Conservation (phyloP, 306 rosid genomes). For the Cucurbita pepo region DNA sequence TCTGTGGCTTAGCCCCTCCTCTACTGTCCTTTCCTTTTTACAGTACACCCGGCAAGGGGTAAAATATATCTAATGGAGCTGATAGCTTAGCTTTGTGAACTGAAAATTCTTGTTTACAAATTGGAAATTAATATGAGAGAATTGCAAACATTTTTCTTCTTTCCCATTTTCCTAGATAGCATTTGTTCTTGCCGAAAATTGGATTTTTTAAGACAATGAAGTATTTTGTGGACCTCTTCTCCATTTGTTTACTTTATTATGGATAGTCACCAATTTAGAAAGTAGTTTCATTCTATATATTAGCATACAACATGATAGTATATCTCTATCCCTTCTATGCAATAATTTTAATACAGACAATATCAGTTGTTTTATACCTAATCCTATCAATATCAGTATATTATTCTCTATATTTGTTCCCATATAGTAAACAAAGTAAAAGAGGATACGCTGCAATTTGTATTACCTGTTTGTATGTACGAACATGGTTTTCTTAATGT, state of each 20-base stretch:
- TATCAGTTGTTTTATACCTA: background rate
- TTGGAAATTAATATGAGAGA: background rate
- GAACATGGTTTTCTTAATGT: conserved; percentile 49
- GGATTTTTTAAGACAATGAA: background rate
- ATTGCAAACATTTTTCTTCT: background rate
- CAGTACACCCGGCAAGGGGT: background rate
- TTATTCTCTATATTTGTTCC: background rate
- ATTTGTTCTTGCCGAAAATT: background rate
- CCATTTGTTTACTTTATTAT: background rate
- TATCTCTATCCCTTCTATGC: background rate
- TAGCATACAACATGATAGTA: background rate
- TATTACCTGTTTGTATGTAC: conserved; percentile 12
- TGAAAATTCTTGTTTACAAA: background rate
- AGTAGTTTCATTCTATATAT: background rate
- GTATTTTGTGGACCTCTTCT: background rate
- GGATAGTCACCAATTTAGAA: background rate
- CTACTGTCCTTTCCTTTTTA: background rate
- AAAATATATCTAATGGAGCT: background rate
- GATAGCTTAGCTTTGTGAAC: background rate
- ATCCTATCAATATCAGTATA: background rate
- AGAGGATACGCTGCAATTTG: background rate
- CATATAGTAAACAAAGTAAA: background rate
- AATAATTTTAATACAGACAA: background rate
- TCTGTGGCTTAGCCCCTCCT: background rate
- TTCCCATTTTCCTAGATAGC: background rate